Percentiles rank a stretch among this genome's conserved stretches.
phyloP scores from a whole-genome alignment of 2,329 filamentous ascomycete species.

The Penicillium sp. region DNA sequence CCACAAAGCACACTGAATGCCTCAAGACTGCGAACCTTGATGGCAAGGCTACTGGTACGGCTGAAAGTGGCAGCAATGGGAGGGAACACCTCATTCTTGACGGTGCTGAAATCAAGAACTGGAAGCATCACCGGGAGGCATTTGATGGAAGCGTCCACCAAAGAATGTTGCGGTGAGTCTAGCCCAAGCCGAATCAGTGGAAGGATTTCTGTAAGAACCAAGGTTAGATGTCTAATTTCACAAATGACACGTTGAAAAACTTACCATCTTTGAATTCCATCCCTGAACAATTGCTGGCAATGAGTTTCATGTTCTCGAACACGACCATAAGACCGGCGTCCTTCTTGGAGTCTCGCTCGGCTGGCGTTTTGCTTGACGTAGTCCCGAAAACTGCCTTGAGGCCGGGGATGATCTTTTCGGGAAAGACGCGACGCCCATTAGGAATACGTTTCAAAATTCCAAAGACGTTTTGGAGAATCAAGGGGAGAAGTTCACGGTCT shows the following conservation, averaged over 20 bases:
- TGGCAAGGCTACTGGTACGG: conserved; percentile 87
- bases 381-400: conserved; percentile 80
- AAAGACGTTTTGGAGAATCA: conserved; percentile 90
- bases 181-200: conserved; percentile 82
- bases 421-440: conserved; percentile 74
- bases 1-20: conserved; percentile 90
- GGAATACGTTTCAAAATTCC: conserved; percentile 81
- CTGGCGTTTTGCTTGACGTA: conserved; percentile 47
- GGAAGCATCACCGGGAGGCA: conserved; percentile 79
- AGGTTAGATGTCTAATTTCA: conserved; percentile 23
- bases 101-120: conserved; percentile 90
- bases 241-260: conserved; percentile 28
- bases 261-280: conserved; percentile 92
- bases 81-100: conserved; percentile 95
- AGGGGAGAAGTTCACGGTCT: conserved; percentile 79
- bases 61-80: conserved; percentile 88
- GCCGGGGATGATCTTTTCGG: conserved; percentile 80
- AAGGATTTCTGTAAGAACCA: conserved; percentile 66
- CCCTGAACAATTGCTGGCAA: conserved; percentile 79
- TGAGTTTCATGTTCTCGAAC: conserved; percentile 75
- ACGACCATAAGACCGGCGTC: conserved; percentile 92
- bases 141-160: conserved; percentile 82
- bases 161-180: conserved; percentile 82
- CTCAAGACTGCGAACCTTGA: conserved; percentile 90
- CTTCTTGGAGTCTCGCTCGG: conserved; percentile 77